Evolutionary conservation across 1,284 basidiomycete species (phyloP), one percentile per base, ranked within the genome.

Genomic region (Boletus smithii): DNA sequence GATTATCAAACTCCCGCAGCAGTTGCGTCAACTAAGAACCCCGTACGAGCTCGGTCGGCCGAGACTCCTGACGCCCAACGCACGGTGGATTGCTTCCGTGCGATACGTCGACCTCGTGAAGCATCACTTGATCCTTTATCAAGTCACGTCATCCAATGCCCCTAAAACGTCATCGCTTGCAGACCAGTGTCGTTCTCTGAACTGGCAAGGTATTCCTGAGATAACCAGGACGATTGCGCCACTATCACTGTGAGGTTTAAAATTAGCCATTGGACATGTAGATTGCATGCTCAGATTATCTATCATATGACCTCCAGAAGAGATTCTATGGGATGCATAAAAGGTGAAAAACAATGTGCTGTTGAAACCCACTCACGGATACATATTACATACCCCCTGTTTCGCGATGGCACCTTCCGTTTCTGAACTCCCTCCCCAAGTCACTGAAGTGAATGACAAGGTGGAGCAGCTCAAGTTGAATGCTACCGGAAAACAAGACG

Each of bases 341-440:
- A 42, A 33, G 11, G 40, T 24, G 17, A 29, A 11, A n/a, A 18
- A 9, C 10, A 18, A 8, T 18, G 11, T 20, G 13, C 24, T 9
- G 5, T 14, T n/a, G 17, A 14, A 34, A n/a, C 32, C 5, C 9
- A 17, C 17, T 8, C 17, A 18, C 17, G 17, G 22, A 42, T 14
- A 34, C 23, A 24, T 5, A 4, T 24, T 5, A 24, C 8, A 24
- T 24, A 24, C 8, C 23, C 14, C 24, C 7, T 16, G 7, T 29
- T 35, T 17, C 37, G 27, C 30, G 13, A 56, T 53, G 51, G 46
- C 53, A 7, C 53, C 53, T 36, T 53, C 51, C 4, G 46, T 57
- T 23, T 17, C 51, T 26, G 51, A 55, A 3, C 4, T 42, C 8
- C 9, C 26, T 27, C 24, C 50, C 9, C 45, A 44, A 22, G 39